Base-by-base conservation (phyloP, 2,329 filamentous ascomycete genomes). In the Boeremia lycopersici region DNA sequence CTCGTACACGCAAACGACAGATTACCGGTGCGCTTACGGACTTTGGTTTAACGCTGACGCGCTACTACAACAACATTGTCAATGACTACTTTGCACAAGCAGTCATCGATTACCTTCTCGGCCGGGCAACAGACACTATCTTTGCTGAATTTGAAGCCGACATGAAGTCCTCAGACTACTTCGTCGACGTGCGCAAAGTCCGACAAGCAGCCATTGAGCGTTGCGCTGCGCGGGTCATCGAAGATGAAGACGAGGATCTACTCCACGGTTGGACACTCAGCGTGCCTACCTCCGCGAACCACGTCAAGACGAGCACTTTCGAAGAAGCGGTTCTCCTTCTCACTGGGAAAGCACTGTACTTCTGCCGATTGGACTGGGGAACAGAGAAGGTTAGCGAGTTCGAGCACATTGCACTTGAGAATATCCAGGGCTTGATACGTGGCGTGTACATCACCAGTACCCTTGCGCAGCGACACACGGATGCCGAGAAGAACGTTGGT, bases 61-160 rank as follows among this genome's bases (percentile, higher is more conserved):
- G 91, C 35, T 87, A 88, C 70, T 89, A 86, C 70, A 88, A 83
- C 70, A 98, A 96, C 62, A 95, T 98, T 76, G 92, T 99, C 61
- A 96, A 96, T 64, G 95, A 99, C 76, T 97, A 96, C 74, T 98
- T 98, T 75, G 89, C 93, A 19, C 95, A 99, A 73, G 90, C 92
- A 0, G 91, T 90, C 45, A 96, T 99, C 61, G 95, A 99, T 73
- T 98, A 95, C 70, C 83, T 96, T 4, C 84, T 98, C 0, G 95
- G 95, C 17, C 95, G 95, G 63, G 90, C 96, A 10, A 91, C 89
- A 0, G 88, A 87, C 1, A 81, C 87, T 13, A 89, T 96, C 2
- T 98, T 98, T 70, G 90, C 93, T 52, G 95, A 99, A 63, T 99
- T 99, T 60, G 92, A 97, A 69, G 86, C 89, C 13, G 89, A 93